These are phyloP conservation scores for Didymella segeticola DNA, from an alignment of 2,329 filamentous ascomycete species.

Conservation along the genomic window DNA sequence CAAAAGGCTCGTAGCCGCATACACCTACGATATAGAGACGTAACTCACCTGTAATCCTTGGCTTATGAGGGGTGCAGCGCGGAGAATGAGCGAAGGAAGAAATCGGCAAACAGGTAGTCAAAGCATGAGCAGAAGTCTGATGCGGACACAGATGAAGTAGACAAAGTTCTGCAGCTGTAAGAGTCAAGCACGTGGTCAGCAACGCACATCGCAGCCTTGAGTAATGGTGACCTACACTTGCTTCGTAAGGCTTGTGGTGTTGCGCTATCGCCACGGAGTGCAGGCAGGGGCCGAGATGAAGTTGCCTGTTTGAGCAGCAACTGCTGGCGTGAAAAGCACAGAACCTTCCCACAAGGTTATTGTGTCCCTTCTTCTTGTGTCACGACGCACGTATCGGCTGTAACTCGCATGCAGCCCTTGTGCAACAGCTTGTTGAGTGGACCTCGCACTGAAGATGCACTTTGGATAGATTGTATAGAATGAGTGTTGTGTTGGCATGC, in stretches of 20 bases:
- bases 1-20: not conserved
- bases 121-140: not conserved
- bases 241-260: not conserved
- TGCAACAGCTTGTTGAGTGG: too few species aligned
- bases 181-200: not conserved
- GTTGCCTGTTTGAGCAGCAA: slow-evolving; percentile 6
- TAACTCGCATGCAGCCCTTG: slow-evolving; percentile 1
- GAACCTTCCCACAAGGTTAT: slow-evolving; percentile 4
- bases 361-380: slow-evolving; percentile 14
- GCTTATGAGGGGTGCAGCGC: not conserved
- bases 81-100: not conserved
- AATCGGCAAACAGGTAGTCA: not conserved
- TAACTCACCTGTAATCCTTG: not conserved
- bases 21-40: not conserved
- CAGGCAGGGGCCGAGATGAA: not conserved
- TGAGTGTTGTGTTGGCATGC: too few species aligned
- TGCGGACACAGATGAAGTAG: not conserved
- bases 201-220: not conserved
- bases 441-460: too few species aligned
- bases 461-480: too few species aligned
- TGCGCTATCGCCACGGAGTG: not conserved
- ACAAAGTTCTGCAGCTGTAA: not conserved
- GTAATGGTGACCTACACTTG: not conserved
- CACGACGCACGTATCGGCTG: not conserved
- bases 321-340: slow-evolving; percentile 18